A percentile compares a stretch with the other conserved stretches of the same genome.
phyloP scores from a whole-genome alignment of 768 basidiomycete species.

The Boletus vinaceobasis region DNA sequence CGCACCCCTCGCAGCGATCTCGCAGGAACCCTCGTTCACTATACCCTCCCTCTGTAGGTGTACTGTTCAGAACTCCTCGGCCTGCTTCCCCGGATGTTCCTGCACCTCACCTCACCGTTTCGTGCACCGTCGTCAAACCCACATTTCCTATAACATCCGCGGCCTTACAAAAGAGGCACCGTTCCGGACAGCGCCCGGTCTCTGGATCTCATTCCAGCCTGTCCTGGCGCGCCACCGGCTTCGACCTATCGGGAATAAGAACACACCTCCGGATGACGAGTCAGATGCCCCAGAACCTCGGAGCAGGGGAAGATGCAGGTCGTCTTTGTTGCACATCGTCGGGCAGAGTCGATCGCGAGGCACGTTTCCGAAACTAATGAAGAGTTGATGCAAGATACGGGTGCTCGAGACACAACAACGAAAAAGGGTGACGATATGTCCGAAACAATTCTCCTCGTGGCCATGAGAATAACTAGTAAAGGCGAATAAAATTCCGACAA shows the following conservation, averaged over 20 bases:
- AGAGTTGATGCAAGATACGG: conserved; percentile 57
- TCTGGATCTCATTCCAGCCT: conserved; percentile 68
- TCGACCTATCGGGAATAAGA: neutral
- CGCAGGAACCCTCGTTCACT: conserved; percentile 41
- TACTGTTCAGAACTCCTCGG: conserved; percentile 84
- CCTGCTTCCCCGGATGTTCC: conserved; percentile 68
- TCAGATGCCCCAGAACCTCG: conserved; percentile 9
- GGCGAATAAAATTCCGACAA: neutral
- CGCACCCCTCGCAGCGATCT: conserved; percentile 84
- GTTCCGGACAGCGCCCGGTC: conserved; percentile 78
- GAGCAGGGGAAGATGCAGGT: conserved; percentile 30
- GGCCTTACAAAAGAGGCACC: conserved; percentile 67
- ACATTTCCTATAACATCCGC: conserved; percentile 73
- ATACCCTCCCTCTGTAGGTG: conserved; percentile 46
- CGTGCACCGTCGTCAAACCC: conserved; percentile 24
- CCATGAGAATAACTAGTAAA: conserved; percentile 14
- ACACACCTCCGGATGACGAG: neutral
- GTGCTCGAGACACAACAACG: conserved; percentile 40
- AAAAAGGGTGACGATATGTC: conserved; percentile 65
- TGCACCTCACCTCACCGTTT: conserved; percentile 63
- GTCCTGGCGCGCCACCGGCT: conserved; percentile 34
- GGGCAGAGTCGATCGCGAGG: conserved; percentile 56
- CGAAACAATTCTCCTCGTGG: conserved; percentile 56
- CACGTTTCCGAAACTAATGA: conserved; percentile 46
- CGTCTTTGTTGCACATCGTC: conserved; percentile 57